Percentiles rank a stretch among this genome's conserved stretches.
phyloP scores from a whole-genome alignment of 441 rosid genomes.

The Erodium moschatum region DNA sequence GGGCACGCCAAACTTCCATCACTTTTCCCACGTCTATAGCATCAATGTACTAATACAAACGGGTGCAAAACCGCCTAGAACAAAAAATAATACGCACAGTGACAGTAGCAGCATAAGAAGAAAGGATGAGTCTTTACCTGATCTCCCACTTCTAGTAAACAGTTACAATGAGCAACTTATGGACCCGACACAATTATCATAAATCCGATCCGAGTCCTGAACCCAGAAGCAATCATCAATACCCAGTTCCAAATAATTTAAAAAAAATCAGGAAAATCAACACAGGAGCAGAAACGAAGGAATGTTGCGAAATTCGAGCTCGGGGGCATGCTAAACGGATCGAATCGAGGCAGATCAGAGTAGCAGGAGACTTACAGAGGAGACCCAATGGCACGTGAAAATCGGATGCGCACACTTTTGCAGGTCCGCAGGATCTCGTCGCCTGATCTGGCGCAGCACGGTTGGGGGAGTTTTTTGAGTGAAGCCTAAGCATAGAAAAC shows the following conservation, averaged over 20 bases:
- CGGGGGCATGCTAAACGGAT: background rate
- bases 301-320: background rate
- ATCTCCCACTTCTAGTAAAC: constrained; percentile 19
- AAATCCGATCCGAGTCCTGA: constrained; percentile 17
- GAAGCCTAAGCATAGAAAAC: constrained; percentile 19
- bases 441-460: constrained; percentile 16
- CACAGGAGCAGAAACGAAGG: too few species aligned
- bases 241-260: too few species aligned
- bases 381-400: constrained; percentile 8
- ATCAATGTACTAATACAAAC: constrained; percentile 7
- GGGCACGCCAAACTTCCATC: background rate
- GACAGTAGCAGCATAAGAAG: background rate
- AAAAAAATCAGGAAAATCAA: too few species aligned
- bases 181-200: constrained; percentile 15
- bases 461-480: constrained; percentile 19
- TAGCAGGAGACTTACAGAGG: constrained; percentile 14
- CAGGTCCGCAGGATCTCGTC: constrained; percentile 26
- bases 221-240: too few species aligned
- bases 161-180: constrained; percentile 16
- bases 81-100: background rate
- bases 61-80: background rate
- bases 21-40: background rate
- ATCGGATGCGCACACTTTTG: constrained; percentile 14
- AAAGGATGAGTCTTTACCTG: constrained; percentile 14
- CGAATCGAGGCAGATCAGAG: constrained; percentile 17